Evolutionary conservation across 208 protist genomes (phyloP), one percentile per base, ranked within the genome.

Genomic region (Leptomonas seymouri): DNA sequence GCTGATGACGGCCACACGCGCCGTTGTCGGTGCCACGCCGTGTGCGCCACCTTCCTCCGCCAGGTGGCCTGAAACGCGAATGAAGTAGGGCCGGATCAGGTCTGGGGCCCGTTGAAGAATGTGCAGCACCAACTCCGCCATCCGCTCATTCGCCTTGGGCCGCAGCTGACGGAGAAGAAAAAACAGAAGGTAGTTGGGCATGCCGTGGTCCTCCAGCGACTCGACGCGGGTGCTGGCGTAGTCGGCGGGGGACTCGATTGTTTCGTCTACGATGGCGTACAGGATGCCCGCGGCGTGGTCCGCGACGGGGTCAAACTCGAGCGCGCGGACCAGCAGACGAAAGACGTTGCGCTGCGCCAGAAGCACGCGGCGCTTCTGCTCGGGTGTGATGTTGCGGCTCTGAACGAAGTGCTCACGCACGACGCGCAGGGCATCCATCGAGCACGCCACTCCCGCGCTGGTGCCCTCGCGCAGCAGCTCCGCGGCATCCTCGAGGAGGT

Each of bases 151-250:
- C 41, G 69, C 82, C 69, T 88, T 90, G 44, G 92, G 89, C 27
- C 80, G 81, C 27, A 97, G 72, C 56, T 90, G 85, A 21, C 89
- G 87, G 42, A 97, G 79, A n/a, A 97, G 78, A 45, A 93, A 86
- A 64, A 97, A 95, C 56, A 97, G 85, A 27, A 93, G 58, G 59
- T 87, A 94, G 73, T 97, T 97, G 31, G 92, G 92, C 92, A 97
- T 95, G 28, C 92, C 92, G 27, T 80, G 78, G 28, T 87, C 84
- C 49, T 95, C 89, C 14, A 80, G 78, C 21, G 82, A 60, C 65
- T 97, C 89, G 20, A 87, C 62, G 23, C 85, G 85, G 30, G 78
- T 84, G 58, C 80, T 83, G 56, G 86, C 76, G 84, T 95, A 97
- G 77, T 97, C 87, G 25, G 84, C 67, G 8, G 89, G 89, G 7